A percentile compares a stretch with the other conserved stretches of the same genome.
These are phyloP conservation scores for Citrus trifoliata DNA, from an alignment of 345 rosid genomes.

Conservation along the genomic window DNA sequence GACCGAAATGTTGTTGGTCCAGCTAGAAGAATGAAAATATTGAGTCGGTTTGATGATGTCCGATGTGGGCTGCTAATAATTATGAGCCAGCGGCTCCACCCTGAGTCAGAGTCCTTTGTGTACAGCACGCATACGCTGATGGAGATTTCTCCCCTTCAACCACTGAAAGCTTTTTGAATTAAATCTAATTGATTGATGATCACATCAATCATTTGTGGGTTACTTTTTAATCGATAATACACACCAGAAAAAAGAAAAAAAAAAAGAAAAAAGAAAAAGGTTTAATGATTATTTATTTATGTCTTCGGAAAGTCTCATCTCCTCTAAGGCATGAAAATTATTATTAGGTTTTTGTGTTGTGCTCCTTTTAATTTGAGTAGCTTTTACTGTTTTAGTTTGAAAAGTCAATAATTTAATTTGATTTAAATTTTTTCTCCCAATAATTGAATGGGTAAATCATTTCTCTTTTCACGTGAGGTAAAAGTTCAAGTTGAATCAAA, in stretches of 20 bases:
- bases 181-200: not conserved
- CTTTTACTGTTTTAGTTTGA: no score
- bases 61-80: constrained; percentile 10
- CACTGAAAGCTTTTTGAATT: not conserved
- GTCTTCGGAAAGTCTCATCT: no score
- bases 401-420: no score
- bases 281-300: not conserved
- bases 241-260: not conserved
- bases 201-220: not conserved
- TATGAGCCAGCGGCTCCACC: constrained; percentile 26
- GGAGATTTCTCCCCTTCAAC: no score
- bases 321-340: not conserved
- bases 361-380: not conserved
- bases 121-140: no score
- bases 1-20: no score
- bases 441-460: no score
- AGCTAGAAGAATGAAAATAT: not conserved
- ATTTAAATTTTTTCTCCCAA: no score
- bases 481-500: no score
- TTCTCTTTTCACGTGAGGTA: no score
- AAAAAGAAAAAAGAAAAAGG: not conserved
- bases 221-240: not conserved
- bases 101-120: no score
- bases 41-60: constrained; percentile 13
- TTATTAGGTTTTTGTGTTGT: not conserved